These are phyloP conservation scores for Linderniella brevidens DNA, from an alignment of 257 asterid genomes.

Conservation along the genomic window DNA sequence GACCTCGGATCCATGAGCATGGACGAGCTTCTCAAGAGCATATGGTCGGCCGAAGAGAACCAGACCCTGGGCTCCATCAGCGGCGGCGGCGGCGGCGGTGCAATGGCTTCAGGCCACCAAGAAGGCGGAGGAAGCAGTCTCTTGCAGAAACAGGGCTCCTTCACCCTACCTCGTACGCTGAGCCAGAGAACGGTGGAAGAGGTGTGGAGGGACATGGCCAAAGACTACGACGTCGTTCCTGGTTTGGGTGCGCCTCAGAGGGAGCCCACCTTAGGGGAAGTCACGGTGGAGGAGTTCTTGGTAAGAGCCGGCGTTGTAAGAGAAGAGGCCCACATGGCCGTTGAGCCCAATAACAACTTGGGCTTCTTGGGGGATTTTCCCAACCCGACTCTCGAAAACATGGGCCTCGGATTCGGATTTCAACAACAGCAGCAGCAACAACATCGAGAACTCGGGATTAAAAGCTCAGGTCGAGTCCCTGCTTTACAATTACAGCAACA, in stretches of 20 bases:
- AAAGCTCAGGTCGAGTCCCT: conserved; percentile 41
- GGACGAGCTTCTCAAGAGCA: conserved; percentile 87
- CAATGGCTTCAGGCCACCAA: not conserved
- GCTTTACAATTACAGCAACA: conserved; percentile 26
- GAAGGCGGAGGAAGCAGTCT: conserved; percentile 25
- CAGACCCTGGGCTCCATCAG: conserved; percentile 31
- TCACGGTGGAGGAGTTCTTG: conserved; percentile 84
- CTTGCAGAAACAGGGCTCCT: conserved; percentile 76
- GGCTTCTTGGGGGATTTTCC: conserved; percentile 34
- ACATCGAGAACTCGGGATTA: conserved; percentile 37
- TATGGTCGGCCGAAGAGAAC: conserved; percentile 92
- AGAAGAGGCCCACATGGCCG: conserved; percentile 48
- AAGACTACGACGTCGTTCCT: conserved; percentile 19
- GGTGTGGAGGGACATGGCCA: conserved; percentile 74
- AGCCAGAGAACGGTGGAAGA: conserved; percentile 96
- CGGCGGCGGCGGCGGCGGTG: conserved; percentile 14
- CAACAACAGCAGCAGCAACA: conserved; percentile 26
- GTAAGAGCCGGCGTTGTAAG: conserved; percentile 72
- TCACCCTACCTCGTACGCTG: conserved; percentile 73
- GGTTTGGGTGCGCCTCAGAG: conserved; percentile 40
- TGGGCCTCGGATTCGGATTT: conserved; percentile 31
- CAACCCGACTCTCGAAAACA: conserved; percentile 10
- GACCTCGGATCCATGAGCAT: conserved; percentile 97
- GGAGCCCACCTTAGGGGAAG: conserved; percentile 68
- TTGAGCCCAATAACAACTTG: conserved; percentile 19